These are phyloP conservation scores for Trichoderma polysporum DNA, from an alignment of 2,329 filamentous ascomycete species.

Conservation along the genomic window DNA sequence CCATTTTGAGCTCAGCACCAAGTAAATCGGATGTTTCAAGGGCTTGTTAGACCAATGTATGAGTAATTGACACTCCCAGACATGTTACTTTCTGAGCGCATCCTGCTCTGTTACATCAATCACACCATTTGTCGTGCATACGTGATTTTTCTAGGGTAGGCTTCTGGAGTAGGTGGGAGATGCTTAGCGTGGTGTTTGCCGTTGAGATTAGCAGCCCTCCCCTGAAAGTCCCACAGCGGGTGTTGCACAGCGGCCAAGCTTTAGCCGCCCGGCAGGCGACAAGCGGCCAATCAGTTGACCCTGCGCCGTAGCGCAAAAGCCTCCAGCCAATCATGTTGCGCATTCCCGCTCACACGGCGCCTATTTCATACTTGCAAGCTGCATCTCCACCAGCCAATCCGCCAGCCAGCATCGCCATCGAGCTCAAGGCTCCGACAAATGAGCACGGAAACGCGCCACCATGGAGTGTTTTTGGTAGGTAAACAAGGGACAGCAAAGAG, in stretches of 20 bases:
- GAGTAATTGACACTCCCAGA: background rate
- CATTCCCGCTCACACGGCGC: conserved; percentile 35
- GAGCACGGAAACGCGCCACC: conserved; percentile 15
- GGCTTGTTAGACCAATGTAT: background rate
- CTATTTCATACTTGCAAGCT: conserved; percentile 30
- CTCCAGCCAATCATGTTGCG: conserved; percentile 30
- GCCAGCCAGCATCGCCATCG: conserved; percentile 7
- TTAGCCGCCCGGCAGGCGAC: conserved; percentile 23
- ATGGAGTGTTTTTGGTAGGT: conserved; percentile 3
- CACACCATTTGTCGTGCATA: background rate
- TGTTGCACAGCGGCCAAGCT: conserved; percentile 13
- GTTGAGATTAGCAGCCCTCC: background rate
- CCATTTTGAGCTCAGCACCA: background rate
- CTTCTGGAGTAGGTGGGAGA: background rate
- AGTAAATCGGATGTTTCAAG: background rate
- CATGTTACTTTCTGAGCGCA: background rate
- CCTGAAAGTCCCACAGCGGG: conserved; percentile 13
- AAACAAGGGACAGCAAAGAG: background rate
- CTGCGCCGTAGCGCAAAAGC: conserved; percentile 31
- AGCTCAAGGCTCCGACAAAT: conserved; percentile 5
- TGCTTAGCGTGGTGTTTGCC: background rate
- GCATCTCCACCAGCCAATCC: conserved; percentile 18
- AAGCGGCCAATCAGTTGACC: conserved; percentile 31
- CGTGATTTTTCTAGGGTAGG: conserved; percentile 10
- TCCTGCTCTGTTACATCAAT: background rate